Base-by-base conservation (phyloP, 2,329 filamentous ascomycete species). In the Hypoxylon sp. region DNA sequence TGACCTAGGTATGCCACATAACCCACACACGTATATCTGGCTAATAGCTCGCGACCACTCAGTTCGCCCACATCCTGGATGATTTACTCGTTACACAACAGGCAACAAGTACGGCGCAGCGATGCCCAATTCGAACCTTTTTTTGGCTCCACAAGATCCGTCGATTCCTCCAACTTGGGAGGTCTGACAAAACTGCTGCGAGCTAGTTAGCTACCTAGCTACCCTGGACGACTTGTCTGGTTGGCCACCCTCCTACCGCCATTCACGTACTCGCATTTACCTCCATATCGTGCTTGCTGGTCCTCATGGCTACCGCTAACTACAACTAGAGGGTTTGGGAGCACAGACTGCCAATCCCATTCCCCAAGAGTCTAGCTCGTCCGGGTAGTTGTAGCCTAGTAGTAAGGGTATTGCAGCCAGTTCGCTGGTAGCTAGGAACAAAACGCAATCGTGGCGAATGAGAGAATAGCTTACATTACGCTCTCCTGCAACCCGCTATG, bases 1-100 rank as follows among this genome's bases (percentile, higher is more conserved):
- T 70, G 69, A 71, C 69, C 69, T 71, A 71, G 69, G 69, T 71
- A 71, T 70, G 69, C 61, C 56, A 48, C 61, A 62, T 39, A 66
- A 67, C 65, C 63, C 63, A 57, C 59, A 51, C 65, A 62, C 50
- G 63, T 62, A 65, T 64, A 70, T 70, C 65, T 70, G 68, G 68
- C 68, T 68, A 68, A 70, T 70, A 68, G 44, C 62, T 60, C 42
- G 42, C 51, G 68, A 47, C 58, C 55, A 66, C 33, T 48, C 65
- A 68, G 65, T 66, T 63, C 55, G 55, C 47, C 46, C 57, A 55
- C 48, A 68, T 57, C 68, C 65, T 60, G 55, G 65, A 62, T 52
- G 58, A 63, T 63, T 59, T 64, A 26, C 55, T 51, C 35, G 68
- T 70, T 70, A 68, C 68, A 68, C 68, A 64, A 37, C 65, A 68